Conservation (phyloP, 768 basidiomycete genomes). For the Auriculariales sp. region DNA sequence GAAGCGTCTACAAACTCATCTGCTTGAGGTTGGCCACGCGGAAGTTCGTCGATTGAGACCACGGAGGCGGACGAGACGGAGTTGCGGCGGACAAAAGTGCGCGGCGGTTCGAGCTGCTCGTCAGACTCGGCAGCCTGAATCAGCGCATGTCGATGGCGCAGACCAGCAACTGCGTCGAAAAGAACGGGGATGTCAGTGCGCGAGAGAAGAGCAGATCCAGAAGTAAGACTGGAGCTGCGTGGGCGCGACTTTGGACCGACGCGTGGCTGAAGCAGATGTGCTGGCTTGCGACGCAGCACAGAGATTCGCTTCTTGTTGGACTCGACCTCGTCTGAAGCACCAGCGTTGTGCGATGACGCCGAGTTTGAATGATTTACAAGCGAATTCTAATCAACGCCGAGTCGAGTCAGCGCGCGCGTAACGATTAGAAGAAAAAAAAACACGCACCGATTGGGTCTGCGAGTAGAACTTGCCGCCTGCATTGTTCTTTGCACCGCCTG, state of each 20-base stretch:
- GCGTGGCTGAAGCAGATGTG: background rate
- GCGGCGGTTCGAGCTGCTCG: slow-evolving; percentile 3
- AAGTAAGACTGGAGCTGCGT: slow-evolving; percentile 48
- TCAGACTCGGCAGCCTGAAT: slow-evolving; percentile 7
- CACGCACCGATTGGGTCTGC: slow-evolving; percentile 41
- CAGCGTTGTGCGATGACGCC: slow-evolving; percentile 12
- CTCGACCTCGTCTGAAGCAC: slow-evolving; percentile 6
- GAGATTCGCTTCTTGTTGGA: background rate
- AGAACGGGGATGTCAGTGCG: slow-evolving; percentile 33
- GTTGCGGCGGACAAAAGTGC: slow-evolving; percentile 28
- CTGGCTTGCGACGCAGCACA: background rate
- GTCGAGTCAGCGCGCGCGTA: background rate
- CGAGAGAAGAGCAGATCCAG: slow-evolving; percentile 25
- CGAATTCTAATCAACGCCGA: slow-evolving; percentile 28
- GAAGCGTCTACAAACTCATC: slow-evolving; percentile 10
- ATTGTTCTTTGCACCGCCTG: slow-evolving; percentile 60
- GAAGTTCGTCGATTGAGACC: background rate
- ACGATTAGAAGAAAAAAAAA: slow-evolving; percentile 3
- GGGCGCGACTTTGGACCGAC: slow-evolving; percentile 18
- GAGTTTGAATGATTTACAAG: slow-evolving; percentile 60
- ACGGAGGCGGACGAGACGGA: slow-evolving; percentile 16
- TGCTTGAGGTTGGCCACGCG: slow-evolving; percentile 1
- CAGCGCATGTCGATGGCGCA: slow-evolving; percentile 41
- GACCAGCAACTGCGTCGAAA: slow-evolving; percentile 44
- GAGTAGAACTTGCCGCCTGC: slow-evolving; percentile 58